Evolutionary conservation across 305 asterid genomes (phyloP).

Genomic region (Solanum hybrid): DNA sequence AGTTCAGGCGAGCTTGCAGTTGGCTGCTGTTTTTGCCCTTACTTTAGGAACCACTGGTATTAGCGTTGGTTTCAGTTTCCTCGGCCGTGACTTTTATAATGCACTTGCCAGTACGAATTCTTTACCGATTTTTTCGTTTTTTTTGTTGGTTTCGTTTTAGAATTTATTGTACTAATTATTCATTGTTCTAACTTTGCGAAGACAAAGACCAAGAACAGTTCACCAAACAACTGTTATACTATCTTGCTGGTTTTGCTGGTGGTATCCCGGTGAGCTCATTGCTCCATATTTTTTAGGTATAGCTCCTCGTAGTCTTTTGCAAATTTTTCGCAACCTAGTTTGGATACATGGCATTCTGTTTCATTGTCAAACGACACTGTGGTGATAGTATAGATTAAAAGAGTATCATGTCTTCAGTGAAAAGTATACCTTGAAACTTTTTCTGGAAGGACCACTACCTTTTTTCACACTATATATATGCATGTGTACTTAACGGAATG

Average conservation of each 20-base stretch:
- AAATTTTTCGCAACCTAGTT: neutral
- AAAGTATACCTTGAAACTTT: neutral
- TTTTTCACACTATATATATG: neutral
- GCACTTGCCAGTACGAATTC: conserved; percentile 74
- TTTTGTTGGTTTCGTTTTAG: neutral
- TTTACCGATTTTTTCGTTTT: neutral
- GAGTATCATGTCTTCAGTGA: neutral
- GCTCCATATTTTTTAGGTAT: conserved; percentile 63
- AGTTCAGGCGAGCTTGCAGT: conserved; percentile 57
- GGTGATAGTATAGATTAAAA: neutral
- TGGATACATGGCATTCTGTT: neutral
- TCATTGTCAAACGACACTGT: neutral
- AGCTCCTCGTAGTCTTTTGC: conserved; percentile 14
- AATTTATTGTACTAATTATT: neutral
- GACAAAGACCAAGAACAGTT: conserved; percentile 93
- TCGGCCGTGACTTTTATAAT: conserved; percentile 87
- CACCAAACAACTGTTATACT: conserved; percentile 67
- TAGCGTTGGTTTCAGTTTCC: conserved; percentile 82
- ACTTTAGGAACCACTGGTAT: conserved; percentile 87
- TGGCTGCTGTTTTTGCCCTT: conserved; percentile 75
- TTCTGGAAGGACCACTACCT: neutral
- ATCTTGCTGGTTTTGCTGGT: conserved; percentile 70
- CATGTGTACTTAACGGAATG: neutral
- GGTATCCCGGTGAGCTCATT: conserved; percentile 95
- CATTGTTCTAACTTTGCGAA: conserved; percentile 14